Evolutionary conservation across 345 rosid species (phyloP), one percentile per base, ranked within the genome.

Genomic region (Syzygium oleosum): DNA sequence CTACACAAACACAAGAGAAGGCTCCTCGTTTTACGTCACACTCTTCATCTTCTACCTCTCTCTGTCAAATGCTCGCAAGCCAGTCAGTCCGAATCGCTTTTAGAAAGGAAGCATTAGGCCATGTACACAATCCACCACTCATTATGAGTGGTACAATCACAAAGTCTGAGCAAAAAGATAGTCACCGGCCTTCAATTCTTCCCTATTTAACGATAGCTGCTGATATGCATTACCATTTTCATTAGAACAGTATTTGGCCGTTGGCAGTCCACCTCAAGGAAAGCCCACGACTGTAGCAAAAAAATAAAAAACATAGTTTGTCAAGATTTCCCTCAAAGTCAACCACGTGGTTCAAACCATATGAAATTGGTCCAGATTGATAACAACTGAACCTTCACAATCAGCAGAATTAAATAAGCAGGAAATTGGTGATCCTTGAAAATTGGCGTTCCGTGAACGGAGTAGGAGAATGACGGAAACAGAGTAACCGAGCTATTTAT

Each of bases 341-440:
- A 22, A 55, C 22, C 12, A 55, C 9, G 11, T 0, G 5, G 5
- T 55, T 55, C 12, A 23, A 55, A 55, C 0, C 2, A 21, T 2
- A 22, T 8, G 27, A 55, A 55, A 55, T 56, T 56, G 22, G 4
- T 56, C 59, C 59, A 38, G 41, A 38, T 38, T 38, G 41, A 38
- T 38, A 56, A 56, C 27, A 22, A 22, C 2, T 0, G 12, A 56
- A 9, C 1, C 0, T 22, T 22, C 1, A 4, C 27, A 56, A 56
- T 22, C 0, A 1, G 2, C 0, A 0, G 0, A 10, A 55, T 55
- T 9, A 8, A 22, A 55, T 55, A 22, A 55, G 27, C 0, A 22
- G 2, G 27, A 55, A 55, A 55, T 22, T 55, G 27, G 12, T 55
- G 12, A 55, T 55, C 59, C 27, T 55, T 22, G 2, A 55, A 21